Evolutionary conservation across 306 rosid species (phyloP).

Genomic region (Citrullus amarus): DNA sequence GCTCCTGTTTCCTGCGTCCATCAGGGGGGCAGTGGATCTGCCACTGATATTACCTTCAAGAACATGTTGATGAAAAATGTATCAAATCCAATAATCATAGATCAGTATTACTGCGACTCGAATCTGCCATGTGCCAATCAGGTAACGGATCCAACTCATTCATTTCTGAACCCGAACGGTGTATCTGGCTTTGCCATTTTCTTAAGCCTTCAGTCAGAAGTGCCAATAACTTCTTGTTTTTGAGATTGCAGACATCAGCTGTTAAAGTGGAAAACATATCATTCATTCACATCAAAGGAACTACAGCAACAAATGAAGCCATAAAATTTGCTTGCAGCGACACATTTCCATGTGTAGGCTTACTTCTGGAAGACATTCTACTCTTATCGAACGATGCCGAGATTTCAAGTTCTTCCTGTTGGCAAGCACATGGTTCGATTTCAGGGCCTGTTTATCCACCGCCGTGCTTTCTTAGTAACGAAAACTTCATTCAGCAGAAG

Average conservation of each 20-base stretch:
- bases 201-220: not conserved
- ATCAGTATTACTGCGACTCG: constrained; percentile 90
- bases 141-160: constrained; percentile 27
- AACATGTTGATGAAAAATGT: constrained; percentile 73
- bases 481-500: constrained; percentile 28
- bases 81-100: constrained; percentile 67
- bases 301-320: constrained; percentile 67
- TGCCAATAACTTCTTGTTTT: not conserved
- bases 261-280: constrained; percentile 61
- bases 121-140: constrained; percentile 46
- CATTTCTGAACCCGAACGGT: not conserved
- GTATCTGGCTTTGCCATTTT: not conserved
- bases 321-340: constrained; percentile 71
- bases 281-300: constrained; percentile 56
- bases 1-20: constrained; percentile 3
- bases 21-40: constrained; percentile 78
- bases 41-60: constrained; percentile 48
- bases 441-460: constrained; percentile 46
- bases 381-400: constrained; percentile 29
- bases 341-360: constrained; percentile 45
- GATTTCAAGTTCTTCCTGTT: constrained; percentile 40
- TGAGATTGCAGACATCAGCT: constrained; percentile 55
- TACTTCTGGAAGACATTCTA: constrained; percentile 49
- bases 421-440: constrained; percentile 69
- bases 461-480: constrained; percentile 28